Conservation (phyloP, 148 eudicot genomes). For the Heliamphora exappendiculata region DNA sequence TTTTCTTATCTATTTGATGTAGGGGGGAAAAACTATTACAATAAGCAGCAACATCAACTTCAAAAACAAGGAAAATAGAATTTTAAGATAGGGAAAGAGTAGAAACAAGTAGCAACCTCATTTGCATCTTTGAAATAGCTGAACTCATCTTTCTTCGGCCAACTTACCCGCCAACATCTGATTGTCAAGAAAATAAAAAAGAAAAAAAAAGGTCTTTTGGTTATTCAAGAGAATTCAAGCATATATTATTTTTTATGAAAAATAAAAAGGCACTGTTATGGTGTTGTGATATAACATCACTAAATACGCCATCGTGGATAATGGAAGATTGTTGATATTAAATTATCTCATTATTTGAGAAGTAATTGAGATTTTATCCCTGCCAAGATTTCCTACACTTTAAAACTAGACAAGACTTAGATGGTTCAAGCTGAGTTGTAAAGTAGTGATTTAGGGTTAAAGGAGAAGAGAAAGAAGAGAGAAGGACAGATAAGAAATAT, state of each 20-base stretch:
- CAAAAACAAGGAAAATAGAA: background rate
- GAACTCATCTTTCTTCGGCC: conserved; percentile 38
- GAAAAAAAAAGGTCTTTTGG: background rate
- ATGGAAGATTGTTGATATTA: background rate
- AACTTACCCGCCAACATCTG: conserved; percentile 44
- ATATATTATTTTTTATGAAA: background rate
- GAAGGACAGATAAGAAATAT: too few relatives aligned
- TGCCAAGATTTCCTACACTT: background rate
- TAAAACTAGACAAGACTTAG: background rate
- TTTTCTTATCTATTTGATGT: background rate
- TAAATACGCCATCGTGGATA: background rate
- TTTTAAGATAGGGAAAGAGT: background rate
- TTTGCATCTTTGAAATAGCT: conserved; percentile 41
- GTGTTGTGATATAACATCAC: background rate
- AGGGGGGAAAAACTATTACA: background rate
- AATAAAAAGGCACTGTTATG: background rate
- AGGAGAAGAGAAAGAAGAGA: too few relatives aligned
- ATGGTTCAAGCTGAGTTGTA: background rate
- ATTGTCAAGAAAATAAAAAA: background rate
- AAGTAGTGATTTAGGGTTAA: too few relatives aligned
- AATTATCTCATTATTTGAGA: background rate
- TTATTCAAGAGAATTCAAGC: background rate
- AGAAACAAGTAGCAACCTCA: conserved; percentile 28
- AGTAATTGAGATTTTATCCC: background rate
- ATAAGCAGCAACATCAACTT: too few relatives aligned